Conservation (phyloP, 1,284 basidiomycete genomes). For the Cutaneotrichosporon mucoides region DNA sequence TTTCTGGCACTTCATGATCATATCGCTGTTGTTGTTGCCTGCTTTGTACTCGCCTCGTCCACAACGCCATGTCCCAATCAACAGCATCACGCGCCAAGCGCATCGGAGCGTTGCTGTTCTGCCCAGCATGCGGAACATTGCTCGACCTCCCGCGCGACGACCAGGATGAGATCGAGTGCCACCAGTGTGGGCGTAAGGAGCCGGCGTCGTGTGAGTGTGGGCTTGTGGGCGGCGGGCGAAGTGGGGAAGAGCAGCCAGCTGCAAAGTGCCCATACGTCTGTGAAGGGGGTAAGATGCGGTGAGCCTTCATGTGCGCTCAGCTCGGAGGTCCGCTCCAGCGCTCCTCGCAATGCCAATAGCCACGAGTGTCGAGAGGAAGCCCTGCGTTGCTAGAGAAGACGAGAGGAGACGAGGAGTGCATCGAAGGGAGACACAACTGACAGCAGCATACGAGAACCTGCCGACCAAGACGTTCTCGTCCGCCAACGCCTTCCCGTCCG, state of each 20-base stretch:
- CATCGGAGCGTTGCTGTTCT: conserved; percentile 84
- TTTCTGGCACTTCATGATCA: neutral
- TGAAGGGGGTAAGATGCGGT: neutral
- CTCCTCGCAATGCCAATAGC: too few species aligned
- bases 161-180: conserved; percentile 71
- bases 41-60: neutral
- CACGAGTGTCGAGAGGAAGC: too few species aligned
- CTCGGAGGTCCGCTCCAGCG: too few species aligned
- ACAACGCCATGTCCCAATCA: conserved; percentile 2
- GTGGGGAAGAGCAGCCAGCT: too few species aligned
- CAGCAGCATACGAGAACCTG: conserved; percentile 84
- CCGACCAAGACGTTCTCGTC: conserved; percentile 86
- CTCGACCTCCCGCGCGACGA: conserved; percentile 78
- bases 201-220: conserved; percentile 71
- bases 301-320: too few species aligned
- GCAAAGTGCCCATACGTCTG: too few species aligned
- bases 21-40: neutral
- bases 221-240: neutral
- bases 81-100: conserved; percentile 27
- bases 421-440: neutral
- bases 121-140: conserved; percentile 84
- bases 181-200: conserved; percentile 81
- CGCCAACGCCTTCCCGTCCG: conserved; percentile 89
- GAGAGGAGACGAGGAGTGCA: too few species aligned
- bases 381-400: too few species aligned